phyloP scores from a whole-genome alignment of 495 filamentous ascomycete species.

The Niebla homalea region DNA sequence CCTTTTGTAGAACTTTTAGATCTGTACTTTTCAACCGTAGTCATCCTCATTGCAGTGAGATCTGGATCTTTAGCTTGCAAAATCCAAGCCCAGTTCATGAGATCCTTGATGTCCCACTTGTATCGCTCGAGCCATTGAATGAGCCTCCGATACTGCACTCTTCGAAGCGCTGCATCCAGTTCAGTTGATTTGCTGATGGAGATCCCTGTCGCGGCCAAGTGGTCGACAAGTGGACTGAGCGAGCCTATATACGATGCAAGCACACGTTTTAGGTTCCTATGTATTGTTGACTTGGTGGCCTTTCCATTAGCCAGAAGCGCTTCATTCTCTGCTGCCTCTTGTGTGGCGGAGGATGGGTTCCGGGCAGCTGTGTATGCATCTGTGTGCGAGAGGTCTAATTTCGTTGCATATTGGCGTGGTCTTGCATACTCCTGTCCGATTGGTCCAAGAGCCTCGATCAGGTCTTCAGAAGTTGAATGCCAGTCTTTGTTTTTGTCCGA shows the following conservation, averaged over 20 bases:
- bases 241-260: constrained; percentile 28
- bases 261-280: constrained; percentile 21
- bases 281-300: not conserved
- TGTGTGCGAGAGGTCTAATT: constrained; percentile 4
- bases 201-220: not conserved
- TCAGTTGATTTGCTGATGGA: not conserved
- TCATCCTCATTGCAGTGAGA: constrained; percentile 30
- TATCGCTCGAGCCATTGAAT: constrained; percentile 24
- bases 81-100: constrained; percentile 47
- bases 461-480: constrained; percentile 26
- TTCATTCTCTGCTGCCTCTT: constrained; percentile 7
- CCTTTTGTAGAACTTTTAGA: constrained; percentile 1
- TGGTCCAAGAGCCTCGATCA: constrained; percentile 24
- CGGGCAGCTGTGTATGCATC: not conserved
- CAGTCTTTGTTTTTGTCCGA: not conserved
- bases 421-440: constrained; percentile 16
- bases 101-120: constrained; percentile 34
- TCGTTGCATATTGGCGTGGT: not conserved
- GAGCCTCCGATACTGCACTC: constrained; percentile 25
- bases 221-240: constrained; percentile 24
- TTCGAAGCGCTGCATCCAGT: constrained; percentile 20
- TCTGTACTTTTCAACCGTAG: constrained; percentile 22
- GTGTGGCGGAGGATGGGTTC: constrained; percentile 5
- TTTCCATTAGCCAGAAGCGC: constrained; percentile 3
- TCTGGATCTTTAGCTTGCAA: constrained; percentile 30